phyloP scores from a whole-genome alignment of 2,329 filamentous ascomycete species.

The Aspergillus novofumigatus region DNA sequence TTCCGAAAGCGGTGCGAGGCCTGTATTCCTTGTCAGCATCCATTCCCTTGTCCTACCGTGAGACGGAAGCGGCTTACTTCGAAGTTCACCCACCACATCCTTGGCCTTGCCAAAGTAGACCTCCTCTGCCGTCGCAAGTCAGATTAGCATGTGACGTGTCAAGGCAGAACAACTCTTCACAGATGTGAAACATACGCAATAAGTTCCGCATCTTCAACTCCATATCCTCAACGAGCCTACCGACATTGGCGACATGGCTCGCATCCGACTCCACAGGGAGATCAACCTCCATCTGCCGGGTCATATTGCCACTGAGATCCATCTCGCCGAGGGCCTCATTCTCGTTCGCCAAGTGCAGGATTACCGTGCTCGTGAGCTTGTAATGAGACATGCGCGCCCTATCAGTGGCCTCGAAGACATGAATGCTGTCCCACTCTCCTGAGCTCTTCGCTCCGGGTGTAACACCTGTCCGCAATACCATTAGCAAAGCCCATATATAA shows the following conservation, averaged over 20 bases:
- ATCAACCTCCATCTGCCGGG: constrained; percentile 89
- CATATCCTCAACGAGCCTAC: constrained; percentile 95
- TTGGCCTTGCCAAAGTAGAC: constrained; percentile 99
- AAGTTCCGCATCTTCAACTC: constrained; percentile 98
- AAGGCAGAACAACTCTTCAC: not conserved
- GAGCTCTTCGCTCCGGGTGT: constrained; percentile 62
- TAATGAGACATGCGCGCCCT: constrained; percentile 89
- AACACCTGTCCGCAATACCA: constrained; percentile 50
- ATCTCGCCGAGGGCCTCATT: constrained; percentile 70
- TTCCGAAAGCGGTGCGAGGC: constrained; percentile 75
- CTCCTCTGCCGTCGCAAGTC: constrained; percentile 57
- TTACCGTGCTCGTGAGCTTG: constrained; percentile 95
- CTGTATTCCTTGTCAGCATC: constrained; percentile 29
- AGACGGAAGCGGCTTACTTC: constrained; percentile 54
- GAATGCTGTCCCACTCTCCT: constrained; percentile 95
- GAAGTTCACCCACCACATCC: constrained; percentile 92
- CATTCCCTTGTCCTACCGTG: not conserved
- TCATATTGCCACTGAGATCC: constrained; percentile 97
- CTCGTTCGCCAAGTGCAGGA: constrained; percentile 74
- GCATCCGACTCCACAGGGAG: constrained; percentile 84
- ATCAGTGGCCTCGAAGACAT: constrained; percentile 96
- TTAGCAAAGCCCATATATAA: not conserved
- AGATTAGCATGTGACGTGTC: constrained; percentile 14
- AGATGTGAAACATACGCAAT: constrained; percentile 52
- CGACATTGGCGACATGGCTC: constrained; percentile 93